A percentile compares a stretch with the other conserved stretches of the same genome.
Conservation (phyloP, 208 protist species). For the Leptomonas seymouri region DNA sequence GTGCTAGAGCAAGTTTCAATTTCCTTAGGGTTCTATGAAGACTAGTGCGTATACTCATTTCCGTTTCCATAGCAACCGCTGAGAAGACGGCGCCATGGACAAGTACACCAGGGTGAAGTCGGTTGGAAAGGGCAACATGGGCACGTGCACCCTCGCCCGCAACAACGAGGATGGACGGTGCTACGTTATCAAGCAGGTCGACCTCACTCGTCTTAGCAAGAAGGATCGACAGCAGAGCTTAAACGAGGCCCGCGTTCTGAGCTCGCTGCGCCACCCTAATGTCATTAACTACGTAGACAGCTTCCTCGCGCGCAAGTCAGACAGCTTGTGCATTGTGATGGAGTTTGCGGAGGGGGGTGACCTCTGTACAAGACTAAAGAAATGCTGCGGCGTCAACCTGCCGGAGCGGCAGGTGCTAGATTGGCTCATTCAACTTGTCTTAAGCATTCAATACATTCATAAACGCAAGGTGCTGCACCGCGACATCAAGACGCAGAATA, state of each 20-base stretch:
- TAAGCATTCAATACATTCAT: conserved; percentile 93
- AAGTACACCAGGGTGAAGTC: conserved; percentile 91
- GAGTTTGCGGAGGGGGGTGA: conserved; percentile 92
- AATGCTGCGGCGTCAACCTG: conserved; percentile 79
- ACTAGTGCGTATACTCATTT: too few relatives aligned
- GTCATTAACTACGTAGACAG: conserved; percentile 95
- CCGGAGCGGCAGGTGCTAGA: conserved; percentile 86
- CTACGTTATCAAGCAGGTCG: conserved; percentile 95
- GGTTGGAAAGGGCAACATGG: conserved; percentile 95
- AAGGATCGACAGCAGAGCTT: conserved; percentile 91
- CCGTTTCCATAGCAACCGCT: too few relatives aligned
- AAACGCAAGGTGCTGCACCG: conserved; percentile 93
- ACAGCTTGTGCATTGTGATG: conserved; percentile 94
- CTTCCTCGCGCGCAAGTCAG: conserved; percentile 88
- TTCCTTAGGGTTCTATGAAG: too few relatives aligned
- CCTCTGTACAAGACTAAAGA: conserved; percentile 77
- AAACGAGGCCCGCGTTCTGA: conserved; percentile 92
- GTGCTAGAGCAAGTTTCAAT: too few relatives aligned
- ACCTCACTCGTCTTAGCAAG: conserved; percentile 87
- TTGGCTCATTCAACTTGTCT: conserved; percentile 89
- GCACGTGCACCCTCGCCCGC: conserved; percentile 88
- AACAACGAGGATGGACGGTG: conserved; percentile 93
- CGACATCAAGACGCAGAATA: conserved; percentile 95
- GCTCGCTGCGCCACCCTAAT: conserved; percentile 92
- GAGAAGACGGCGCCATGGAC: conserved; percentile 56